Base-by-base conservation (phyloP, 2,329 filamentous ascomycete genomes). In the Orbilia brochopaga region DNA sequence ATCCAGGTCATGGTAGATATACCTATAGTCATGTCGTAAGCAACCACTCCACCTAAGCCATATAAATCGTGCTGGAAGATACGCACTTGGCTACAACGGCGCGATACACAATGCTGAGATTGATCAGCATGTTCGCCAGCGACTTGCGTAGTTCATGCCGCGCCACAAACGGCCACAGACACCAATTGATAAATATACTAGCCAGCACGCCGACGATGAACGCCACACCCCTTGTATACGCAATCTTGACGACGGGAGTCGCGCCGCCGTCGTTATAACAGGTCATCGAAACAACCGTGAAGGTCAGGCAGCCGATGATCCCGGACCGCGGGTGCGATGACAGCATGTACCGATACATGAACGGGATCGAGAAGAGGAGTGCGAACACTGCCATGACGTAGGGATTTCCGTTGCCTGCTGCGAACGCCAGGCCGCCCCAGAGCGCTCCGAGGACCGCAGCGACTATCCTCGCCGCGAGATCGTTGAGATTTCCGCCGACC, bases 81-180 rank as follows among this genome's bases (percentile, higher is more conserved):
- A 40, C 73, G 21, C 50, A 40, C 75, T 74, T 76, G 7, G 75
- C 76, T 50, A 77, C 78, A 73, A 79, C 75, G 21, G 75, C 74
- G 1, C 85, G 79, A 75, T 87, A 87, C 6, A 86, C 81, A 67
- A 86, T 82, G 65, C 83, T 85, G 66, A 83, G 81, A 74, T 85
- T 85, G 54, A 86, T 83, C 74, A 87, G 79, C 83, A 85, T 86
- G 1, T 81, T 80, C 0, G 84, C 84, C 1, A 86, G 76, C 0
- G 83, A 84, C 66, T 83, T 83, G 21, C 85, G 79, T 13, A 87
- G 80, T 76, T 86, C 85, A 74, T 86, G 85, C 11, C 85, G 80
- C 10, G 85, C 85, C 3, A 87, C 81, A 73, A 87, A 87, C 1
- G 85, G 85, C 85, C 85, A 87, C 2, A 87, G 78, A 11, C 85